Percentiles rank a stretch among this genome's conserved stretches.
These are phyloP conservation scores for Pachyrhizus erosus DNA, from an alignment of 306 rosid species.

Conservation along the genomic window DNA sequence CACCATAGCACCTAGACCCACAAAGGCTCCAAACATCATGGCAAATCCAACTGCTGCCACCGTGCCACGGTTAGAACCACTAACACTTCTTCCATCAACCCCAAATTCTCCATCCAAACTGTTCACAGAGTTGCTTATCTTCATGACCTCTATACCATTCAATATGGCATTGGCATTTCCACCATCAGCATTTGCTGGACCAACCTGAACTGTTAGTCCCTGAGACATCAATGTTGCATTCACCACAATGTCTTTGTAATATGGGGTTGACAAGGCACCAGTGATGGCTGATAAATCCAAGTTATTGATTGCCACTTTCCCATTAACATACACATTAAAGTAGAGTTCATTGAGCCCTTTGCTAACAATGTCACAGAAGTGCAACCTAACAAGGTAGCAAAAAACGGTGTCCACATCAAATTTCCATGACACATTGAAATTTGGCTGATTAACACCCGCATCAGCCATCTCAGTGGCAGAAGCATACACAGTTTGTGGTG, in stretches of 20 bases:
- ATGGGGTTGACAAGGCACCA: conserved; percentile 50
- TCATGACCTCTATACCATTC: conserved; percentile 67
- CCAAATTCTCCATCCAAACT: conserved; percentile 73
- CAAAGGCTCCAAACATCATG: conserved; percentile 72
- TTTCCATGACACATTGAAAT: conserved; percentile 64
- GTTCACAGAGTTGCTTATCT: conserved; percentile 59
- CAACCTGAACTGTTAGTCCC: conserved; percentile 56
- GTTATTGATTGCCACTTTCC: conserved; percentile 48
- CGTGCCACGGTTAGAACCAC: conserved; percentile 45
- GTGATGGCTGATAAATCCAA: conserved; percentile 53
- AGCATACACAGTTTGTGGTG: conserved; percentile 58
- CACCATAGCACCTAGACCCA: conserved; percentile 71
- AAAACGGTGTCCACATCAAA: conserved; percentile 57
- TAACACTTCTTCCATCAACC: conserved; percentile 46
- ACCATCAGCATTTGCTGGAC: conserved; percentile 38
- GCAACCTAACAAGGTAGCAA: conserved; percentile 57
- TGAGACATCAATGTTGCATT: conserved; percentile 58
- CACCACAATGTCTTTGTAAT: conserved; percentile 64
- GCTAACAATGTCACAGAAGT: conserved; percentile 68
- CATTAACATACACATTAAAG: conserved; percentile 60
- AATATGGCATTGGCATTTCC: conserved; percentile 49
- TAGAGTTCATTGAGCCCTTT: conserved; percentile 52
- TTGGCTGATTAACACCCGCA: conserved; percentile 43
- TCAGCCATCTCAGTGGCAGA: conserved; percentile 55
- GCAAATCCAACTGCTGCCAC: conserved; percentile 68